These are phyloP conservation scores for Hypoxylon sp. DNA, from an alignment of 2,329 filamentous ascomycete species.

Conservation along the genomic window DNA sequence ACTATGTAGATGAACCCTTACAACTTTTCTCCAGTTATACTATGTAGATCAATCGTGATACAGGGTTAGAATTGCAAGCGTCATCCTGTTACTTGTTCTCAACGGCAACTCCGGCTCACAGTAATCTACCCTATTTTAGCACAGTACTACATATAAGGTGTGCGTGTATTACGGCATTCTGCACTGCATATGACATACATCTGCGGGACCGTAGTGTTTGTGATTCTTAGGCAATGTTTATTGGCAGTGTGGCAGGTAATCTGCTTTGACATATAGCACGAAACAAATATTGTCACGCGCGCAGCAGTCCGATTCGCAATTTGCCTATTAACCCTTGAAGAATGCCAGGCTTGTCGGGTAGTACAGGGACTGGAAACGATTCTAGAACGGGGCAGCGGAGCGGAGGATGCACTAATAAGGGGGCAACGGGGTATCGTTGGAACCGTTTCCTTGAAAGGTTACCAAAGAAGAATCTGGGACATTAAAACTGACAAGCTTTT, in stretches of 20 bases:
- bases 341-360: not conserved
- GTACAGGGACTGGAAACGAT: slow-evolving; percentile 7
- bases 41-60: not conserved
- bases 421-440: slow-evolving; percentile 16
- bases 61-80: slow-evolving; percentile 11
- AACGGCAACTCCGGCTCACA: not conserved
- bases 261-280: slow-evolving; percentile 19
- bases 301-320: slow-evolving; percentile 3
- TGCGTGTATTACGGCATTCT: slow-evolving; percentile 5
- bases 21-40: not conserved
- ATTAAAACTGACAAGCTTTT: slow-evolving; percentile 8
- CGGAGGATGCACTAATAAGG: slow-evolving; percentile 20
- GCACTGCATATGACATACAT: slow-evolving; percentile 8
- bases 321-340: slow-evolving; percentile 8
- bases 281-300: slow-evolving; percentile 33
- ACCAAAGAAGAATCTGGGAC: not conserved
- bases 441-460: slow-evolving; percentile 21
- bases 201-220: not conserved
- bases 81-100: slow-evolving; percentile 8
- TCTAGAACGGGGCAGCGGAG: slow-evolving; percentile 29
- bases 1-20: slow-evolving; percentile 6
- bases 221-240: slow-evolving; percentile 3
- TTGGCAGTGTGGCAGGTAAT: slow-evolving; percentile 6
- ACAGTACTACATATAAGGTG: not conserved
- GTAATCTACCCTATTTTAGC: slow-evolving; percentile 12